phyloP scores from a whole-genome alignment of 139 green algal species.

The Nannochloris sp. region DNA sequence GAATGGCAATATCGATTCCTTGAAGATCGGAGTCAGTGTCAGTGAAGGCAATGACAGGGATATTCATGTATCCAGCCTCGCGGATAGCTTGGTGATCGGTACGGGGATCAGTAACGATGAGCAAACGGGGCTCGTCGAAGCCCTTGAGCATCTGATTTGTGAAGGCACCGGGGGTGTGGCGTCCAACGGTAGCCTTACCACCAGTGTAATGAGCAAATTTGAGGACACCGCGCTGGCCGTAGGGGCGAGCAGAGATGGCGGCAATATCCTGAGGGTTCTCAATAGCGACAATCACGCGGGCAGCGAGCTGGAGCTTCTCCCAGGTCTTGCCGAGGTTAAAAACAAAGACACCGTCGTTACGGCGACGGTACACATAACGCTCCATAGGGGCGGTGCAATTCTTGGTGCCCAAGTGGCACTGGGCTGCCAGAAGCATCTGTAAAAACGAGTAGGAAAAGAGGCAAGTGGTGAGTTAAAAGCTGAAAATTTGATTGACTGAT shows the following conservation, averaged over 20 bases:
- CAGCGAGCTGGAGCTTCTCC: conserved; percentile 98
- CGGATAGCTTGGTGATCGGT: conserved; percentile 94
- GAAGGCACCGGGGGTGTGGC: conserved; percentile 98
- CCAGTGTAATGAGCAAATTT: conserved; percentile 99
- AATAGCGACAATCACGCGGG: conserved; percentile 95
- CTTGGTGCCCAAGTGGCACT: conserved; percentile 82
- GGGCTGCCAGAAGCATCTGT: conserved; percentile 88
- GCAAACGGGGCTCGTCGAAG: conserved; percentile 95
- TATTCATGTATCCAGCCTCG: conserved; percentile 97
- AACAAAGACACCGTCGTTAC: conserved; percentile 92
- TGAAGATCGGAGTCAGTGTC: conserved; percentile 91
- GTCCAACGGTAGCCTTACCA: conserved; percentile 84
- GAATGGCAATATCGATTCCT: conserved; percentile 96
- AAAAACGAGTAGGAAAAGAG: conserved; percentile 60
- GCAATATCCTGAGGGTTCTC: conserved; percentile 89
- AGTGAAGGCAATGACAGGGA: conserved; percentile 98
- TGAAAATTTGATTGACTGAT: no score
- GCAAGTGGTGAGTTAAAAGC: no score
- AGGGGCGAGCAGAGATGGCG: conserved; percentile 81
- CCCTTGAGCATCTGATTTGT: conserved; percentile 98
- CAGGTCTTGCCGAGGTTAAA: conserved; percentile 99
- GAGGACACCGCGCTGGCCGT: conserved; percentile 94
- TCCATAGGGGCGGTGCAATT: conserved; percentile 97
- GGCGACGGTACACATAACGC: conserved; percentile 82
- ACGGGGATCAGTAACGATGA: conserved; percentile 92